Conservation (phyloP, 345 rosid genomes). For the Hypericum androsaemum region DNA sequence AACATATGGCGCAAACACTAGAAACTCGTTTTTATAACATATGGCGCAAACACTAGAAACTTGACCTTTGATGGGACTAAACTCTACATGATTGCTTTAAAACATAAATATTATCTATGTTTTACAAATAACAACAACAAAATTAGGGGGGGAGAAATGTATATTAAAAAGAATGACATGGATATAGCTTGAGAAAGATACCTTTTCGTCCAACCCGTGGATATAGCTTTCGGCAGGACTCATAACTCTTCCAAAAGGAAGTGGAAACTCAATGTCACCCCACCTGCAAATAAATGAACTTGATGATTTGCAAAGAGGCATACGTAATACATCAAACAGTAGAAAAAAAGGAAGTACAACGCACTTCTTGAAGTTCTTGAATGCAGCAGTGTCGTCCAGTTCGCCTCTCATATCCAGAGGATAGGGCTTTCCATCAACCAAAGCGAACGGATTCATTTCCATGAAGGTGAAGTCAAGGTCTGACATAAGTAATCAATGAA, state of each 20-base stretch:
- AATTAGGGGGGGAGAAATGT: neutral
- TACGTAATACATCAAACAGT: neutral
- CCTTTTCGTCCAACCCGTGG: constrained; percentile 97
- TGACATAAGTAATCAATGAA: constrained; percentile 15
- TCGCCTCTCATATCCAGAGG: constrained; percentile 98
- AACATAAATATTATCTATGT: neutral
- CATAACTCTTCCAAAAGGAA: constrained; percentile 92
- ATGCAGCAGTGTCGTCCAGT: constrained; percentile 93
- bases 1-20: no score
- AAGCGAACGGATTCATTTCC: constrained; percentile 95
- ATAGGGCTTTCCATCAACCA: constrained; percentile 90
- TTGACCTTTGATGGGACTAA: no score
- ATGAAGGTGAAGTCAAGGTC: constrained; percentile 96
- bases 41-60: no score
- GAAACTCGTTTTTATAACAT: no score
- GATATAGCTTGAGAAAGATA: constrained; percentile 9
- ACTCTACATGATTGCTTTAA: no score
- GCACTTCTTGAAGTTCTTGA: constrained; percentile 95
- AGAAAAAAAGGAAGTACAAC: neutral
- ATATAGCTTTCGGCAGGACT: constrained; percentile 74
- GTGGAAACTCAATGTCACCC: constrained; percentile 80
- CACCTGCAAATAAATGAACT: constrained; percentile 36
- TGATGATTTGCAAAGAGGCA: no score
- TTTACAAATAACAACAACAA: neutral
- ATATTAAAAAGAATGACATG: neutral